Conservation (phyloP, 148 eudicot species). For the Nyssa sinensis region DNA sequence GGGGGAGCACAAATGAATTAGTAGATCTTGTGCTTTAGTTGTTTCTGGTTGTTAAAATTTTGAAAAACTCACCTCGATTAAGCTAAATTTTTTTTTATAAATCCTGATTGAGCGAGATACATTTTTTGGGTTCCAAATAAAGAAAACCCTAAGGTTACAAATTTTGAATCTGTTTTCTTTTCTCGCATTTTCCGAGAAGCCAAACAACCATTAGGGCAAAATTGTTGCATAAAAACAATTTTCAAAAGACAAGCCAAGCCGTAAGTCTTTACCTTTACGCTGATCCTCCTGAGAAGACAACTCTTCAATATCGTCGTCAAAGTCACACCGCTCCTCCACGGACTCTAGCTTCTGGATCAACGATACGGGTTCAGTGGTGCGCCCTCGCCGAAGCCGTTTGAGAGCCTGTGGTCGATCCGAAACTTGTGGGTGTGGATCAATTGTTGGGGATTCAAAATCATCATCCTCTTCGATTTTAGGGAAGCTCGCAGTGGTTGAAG, state of each 20-base stretch:
- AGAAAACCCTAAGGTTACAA: conserved; percentile 19
- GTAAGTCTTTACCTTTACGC: conserved; percentile 22
- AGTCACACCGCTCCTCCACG: conserved; percentile 11
- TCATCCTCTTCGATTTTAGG: conserved; percentile 23
- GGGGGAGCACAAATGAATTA: background rate
- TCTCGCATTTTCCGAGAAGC: background rate
- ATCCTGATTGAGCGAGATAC: background rate
- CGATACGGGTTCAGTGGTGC: conserved; percentile 14
- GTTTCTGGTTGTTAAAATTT: background rate
- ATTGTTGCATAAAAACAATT: background rate
- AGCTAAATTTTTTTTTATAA: background rate
- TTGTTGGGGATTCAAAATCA: conserved; percentile 31
- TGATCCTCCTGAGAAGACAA: conserved; percentile 60
- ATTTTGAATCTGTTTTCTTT: background rate
- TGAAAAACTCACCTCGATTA: background rate
- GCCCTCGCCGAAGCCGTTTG: conserved; percentile 58
- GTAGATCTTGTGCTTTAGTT: background rate
- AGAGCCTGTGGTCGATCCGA: conserved; percentile 27
- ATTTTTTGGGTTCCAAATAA: background rate
- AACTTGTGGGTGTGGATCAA: conserved; percentile 34
- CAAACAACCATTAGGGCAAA: background rate
- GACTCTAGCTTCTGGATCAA: conserved; percentile 17
- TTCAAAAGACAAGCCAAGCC: background rate
- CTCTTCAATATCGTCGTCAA: conserved; percentile 79
- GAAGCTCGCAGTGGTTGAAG: conserved; percentile 22